Evolutionary conservation across 495 filamentous ascomycete species (phyloP).

Genomic region (Talaromyces stipitatus): DNA sequence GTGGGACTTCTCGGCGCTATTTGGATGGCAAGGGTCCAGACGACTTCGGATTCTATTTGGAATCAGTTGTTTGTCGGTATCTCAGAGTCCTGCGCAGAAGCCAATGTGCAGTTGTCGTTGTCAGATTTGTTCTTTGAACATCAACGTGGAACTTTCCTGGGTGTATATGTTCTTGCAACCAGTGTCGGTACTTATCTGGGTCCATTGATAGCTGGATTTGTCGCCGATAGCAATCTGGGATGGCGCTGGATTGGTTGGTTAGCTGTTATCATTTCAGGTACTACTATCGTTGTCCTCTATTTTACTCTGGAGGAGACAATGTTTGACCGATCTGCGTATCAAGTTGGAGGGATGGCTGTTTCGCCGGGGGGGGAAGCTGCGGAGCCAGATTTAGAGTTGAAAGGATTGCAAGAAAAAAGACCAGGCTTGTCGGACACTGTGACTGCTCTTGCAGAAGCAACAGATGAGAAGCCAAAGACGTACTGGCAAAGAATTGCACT

Average conservation of each 20-base stretch:
- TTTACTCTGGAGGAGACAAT: constrained; percentile 20
- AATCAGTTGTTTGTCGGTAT: constrained; percentile 21
- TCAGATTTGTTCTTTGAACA: constrained; percentile 22
- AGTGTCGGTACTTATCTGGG: constrained; percentile 25
- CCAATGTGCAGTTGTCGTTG: constrained; percentile 19
- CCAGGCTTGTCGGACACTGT: not conserved
- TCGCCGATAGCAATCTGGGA: constrained; percentile 12
- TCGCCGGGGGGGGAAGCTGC: not conserved
- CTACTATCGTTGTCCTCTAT: constrained; percentile 14
- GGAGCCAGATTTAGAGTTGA: constrained; percentile 7
- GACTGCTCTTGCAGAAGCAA: not conserved
- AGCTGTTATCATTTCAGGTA: constrained; percentile 20
- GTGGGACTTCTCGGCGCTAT: constrained; percentile 16
- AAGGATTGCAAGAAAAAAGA: not conserved
- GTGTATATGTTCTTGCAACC: constrained; percentile 20
- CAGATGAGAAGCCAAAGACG: constrained; percentile 13
- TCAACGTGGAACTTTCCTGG: constrained; percentile 16
- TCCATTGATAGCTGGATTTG: constrained; percentile 22
- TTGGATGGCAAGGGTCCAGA: constrained; percentile 14
- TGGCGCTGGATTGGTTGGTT: constrained; percentile 29
- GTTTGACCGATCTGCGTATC: constrained; percentile 16
- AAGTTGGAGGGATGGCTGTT: not conserved
- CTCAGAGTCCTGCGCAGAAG: constrained; percentile 21
- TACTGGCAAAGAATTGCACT: constrained; percentile 22
- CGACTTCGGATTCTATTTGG: constrained; percentile 17